Conservation (phyloP, 2,329 filamentous ascomycete genomes). For the Neurospora sp. region DNA sequence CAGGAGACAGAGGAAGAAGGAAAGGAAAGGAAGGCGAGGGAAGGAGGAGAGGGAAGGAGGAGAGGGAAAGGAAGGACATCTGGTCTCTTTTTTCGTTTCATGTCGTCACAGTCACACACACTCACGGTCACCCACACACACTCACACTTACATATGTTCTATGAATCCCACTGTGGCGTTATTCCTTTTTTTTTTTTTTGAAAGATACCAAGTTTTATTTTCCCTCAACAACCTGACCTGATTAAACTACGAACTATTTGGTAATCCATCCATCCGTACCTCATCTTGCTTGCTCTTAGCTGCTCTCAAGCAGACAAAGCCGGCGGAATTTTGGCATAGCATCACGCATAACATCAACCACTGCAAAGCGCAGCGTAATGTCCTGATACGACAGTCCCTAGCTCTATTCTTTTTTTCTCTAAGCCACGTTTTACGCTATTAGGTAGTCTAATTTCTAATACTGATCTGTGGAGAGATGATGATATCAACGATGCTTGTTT, state of each 20-base stretch:
- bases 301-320: background rate
- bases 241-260: background rate
- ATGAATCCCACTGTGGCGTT: background rate
- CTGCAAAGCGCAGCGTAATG: background rate
- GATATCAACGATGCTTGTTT: too few relatives aligned
- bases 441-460: background rate
- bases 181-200: background rate
- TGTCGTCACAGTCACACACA: background rate
- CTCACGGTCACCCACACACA: background rate
- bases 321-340: background rate
- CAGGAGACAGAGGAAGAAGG: background rate
- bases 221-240: background rate
- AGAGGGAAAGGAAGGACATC: background rate
- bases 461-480: too few relatives aligned
- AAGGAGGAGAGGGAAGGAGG: background rate
- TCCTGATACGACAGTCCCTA: background rate
- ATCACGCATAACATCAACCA: background rate
- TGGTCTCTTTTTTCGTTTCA: background rate
- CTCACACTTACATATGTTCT: background rate
- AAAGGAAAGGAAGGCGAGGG: background rate
- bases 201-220: background rate
- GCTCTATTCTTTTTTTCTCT: too few relatives aligned
- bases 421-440: background rate
- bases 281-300: background rate
- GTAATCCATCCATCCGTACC: background rate